A percentile compares a stretch with the other conserved stretches of the same genome.
Evolutionary conservation across 331 rosid species (phyloP).

Genomic region (Malus hybrid): DNA sequence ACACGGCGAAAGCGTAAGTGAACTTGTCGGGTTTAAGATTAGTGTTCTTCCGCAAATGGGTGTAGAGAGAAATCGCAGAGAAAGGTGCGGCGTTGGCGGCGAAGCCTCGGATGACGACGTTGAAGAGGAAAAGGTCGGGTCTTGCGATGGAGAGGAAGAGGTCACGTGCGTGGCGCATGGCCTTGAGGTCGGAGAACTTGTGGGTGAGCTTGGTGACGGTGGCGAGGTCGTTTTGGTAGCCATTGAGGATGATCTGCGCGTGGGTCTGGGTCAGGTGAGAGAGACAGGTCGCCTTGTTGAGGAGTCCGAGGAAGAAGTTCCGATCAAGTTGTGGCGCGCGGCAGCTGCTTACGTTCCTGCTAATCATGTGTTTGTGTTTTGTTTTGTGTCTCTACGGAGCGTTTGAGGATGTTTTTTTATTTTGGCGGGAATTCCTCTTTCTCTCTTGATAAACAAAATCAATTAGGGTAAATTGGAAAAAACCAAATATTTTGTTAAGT

Average conservation of each 20-base stretch:
- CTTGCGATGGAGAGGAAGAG: conserved; percentile 53
- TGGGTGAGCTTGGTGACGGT: conserved; percentile 77
- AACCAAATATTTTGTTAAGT: no score
- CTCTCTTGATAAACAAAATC: not conserved
- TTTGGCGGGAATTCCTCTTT: not conserved
- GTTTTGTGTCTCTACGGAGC: not conserved
- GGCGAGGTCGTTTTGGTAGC: conserved; percentile 59
- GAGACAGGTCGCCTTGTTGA: conserved; percentile 40
- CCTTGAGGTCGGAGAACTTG: conserved; percentile 60
- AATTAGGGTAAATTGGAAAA: no score
- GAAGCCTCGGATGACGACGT: conserved; percentile 69
- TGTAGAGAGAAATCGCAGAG: conserved; percentile 37
- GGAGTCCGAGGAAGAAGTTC: conserved; percentile 39
- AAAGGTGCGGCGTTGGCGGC: conserved; percentile 37
- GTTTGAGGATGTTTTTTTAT: not conserved
- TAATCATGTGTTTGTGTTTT: conserved; percentile 21
- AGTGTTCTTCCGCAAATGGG: conserved; percentile 23
- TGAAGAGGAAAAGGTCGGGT: conserved; percentile 81
- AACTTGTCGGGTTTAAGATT: conserved; percentile 56
- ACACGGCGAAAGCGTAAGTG: conserved; percentile 54
- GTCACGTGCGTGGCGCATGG: conserved; percentile 52
- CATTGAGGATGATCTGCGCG: conserved; percentile 67
- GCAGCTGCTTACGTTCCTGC: conserved; percentile 16
- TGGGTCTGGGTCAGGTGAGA: conserved; percentile 56
- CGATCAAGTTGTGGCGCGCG: conserved; percentile 20